phyloP scores from a whole-genome alignment of 2,329 filamentous ascomycete species.

The Colletotrichum shisoi region DNA sequence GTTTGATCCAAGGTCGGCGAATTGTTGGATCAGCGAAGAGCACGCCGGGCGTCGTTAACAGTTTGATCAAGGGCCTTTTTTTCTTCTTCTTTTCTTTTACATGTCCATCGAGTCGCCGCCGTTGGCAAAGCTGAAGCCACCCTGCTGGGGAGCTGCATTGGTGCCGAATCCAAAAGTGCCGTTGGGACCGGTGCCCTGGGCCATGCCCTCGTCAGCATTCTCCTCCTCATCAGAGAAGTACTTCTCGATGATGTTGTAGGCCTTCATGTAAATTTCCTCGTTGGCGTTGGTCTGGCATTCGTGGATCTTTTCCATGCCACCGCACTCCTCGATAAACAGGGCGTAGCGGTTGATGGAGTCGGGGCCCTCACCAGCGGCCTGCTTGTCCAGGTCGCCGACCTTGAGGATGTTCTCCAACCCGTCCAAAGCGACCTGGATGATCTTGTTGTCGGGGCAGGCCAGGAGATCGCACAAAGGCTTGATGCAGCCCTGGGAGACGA shows the following conservation, averaged over 20 bases:
- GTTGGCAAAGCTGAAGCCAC: slow-evolving; percentile 93
- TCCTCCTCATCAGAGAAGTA: slow-evolving; percentile 99
- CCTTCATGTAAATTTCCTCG: slow-evolving; percentile 99
- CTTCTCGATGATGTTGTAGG: slow-evolving; percentile 99
- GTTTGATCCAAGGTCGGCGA: slow-evolving; percentile 8
- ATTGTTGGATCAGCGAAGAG: slow-evolving; percentile 24
- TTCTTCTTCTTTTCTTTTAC: slow-evolving; percentile 51
- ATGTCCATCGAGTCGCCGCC: slow-evolving; percentile 71
- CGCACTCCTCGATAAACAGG: slow-evolving; percentile 97
- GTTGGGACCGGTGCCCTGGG: slow-evolving; percentile 72
- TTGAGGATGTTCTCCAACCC: slow-evolving; percentile 99
- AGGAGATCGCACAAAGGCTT: slow-evolving; percentile 96
- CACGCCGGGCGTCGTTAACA: slow-evolving; percentile 20
- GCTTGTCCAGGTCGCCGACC: slow-evolving; percentile 98
- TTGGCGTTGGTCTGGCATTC: slow-evolving; percentile 99
- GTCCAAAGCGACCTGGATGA: slow-evolving; percentile 97
- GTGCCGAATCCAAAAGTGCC: slow-evolving; percentile 82
- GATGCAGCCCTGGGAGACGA: slow-evolving; percentile 93
- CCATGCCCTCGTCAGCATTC: slow-evolving; percentile 81
- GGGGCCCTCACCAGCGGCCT: slow-evolving; percentile 75
- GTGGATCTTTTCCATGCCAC: slow-evolving; percentile 99
- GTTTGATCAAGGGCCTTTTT: slow-evolving; percentile 3
- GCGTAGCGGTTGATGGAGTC: slow-evolving; percentile 95
- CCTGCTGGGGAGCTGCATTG: slow-evolving; percentile 67
- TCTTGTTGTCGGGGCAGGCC: slow-evolving; percentile 98